phyloP scores from a whole-genome alignment of 305 asterid species.

The Stenogyne calaminthoides region DNA sequence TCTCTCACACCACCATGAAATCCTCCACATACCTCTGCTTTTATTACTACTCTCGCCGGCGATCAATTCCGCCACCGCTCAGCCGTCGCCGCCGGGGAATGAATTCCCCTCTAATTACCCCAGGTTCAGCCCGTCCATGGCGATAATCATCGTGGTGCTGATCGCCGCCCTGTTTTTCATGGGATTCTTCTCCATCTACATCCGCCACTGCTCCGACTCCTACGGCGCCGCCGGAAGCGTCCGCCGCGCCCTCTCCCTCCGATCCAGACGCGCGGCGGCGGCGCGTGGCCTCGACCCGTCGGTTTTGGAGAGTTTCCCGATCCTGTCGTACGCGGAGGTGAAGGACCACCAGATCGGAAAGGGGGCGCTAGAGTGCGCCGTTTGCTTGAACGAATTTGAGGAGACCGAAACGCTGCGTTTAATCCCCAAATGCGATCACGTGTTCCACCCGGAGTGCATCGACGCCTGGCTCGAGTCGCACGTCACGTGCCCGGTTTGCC shows the following conservation, averaged over 20 bases:
- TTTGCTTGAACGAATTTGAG: conserved; percentile 70
- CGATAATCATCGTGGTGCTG: conserved; percentile 49
- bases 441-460: conserved; percentile 73
- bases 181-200: conserved; percentile 63
- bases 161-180: conserved; percentile 54
- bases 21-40: background rate
- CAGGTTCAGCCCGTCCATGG: conserved; percentile 50
- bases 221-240: conserved; percentile 29
- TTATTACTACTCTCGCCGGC: conserved; percentile 5
- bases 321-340: conserved; percentile 60
- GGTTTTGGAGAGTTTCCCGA: conserved; percentile 51
- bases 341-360: conserved; percentile 60
- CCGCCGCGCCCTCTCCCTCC: conserved; percentile 31
- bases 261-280: conserved; percentile 32
- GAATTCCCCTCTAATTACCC: conserved; percentile 30
- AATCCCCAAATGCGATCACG: conserved; percentile 72
- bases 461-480: conserved; percentile 74
- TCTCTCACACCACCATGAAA: background rate
- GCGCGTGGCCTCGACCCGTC: conserved; percentile 46
- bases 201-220: conserved; percentile 54
- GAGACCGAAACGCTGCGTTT: conserved; percentile 63
- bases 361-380: conserved; percentile 74
- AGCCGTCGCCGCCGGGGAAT: conserved; percentile 20
- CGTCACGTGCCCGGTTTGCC: conserved; percentile 85
- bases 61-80: conserved; percentile 27